Conservation (phyloP, 805 yeast species). For the Candida insectorum region DNA sequence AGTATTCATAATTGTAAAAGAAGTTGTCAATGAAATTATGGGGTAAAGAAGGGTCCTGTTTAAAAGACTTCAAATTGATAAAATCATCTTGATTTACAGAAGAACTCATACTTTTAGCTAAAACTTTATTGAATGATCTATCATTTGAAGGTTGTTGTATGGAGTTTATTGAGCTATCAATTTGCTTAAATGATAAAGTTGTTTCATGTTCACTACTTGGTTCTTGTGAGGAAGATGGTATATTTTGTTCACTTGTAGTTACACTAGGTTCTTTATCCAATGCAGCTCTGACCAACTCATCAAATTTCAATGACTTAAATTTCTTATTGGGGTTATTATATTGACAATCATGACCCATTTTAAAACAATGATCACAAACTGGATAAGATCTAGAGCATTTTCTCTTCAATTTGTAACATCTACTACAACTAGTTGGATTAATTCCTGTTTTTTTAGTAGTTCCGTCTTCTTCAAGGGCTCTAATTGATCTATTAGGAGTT, state of each 20-base stretch:
- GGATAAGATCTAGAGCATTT: constrained; percentile 38
- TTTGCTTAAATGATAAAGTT: neutral
- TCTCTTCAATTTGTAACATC: constrained; percentile 40
- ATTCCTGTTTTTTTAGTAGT: no score
- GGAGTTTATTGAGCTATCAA: neutral
- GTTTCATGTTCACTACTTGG: constrained; percentile 1
- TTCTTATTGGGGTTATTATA: constrained; percentile 27
- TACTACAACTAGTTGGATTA: constrained; percentile 30
- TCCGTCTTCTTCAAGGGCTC: no score
- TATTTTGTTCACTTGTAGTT: no score
- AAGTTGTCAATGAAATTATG: constrained; percentile 28
- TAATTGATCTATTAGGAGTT: no score
- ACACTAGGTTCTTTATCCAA: constrained; percentile 1
- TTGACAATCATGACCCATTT: constrained; percentile 31
- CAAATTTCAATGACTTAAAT: constrained; percentile 2
- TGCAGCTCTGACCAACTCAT: constrained; percentile 8
- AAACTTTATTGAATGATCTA: constrained; percentile 3
- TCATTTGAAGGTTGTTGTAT: neutral
- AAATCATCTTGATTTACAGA: constrained; percentile 26
- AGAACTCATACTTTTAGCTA: neutral
- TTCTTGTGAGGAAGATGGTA: neutral
- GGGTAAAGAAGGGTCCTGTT: constrained; percentile 24
- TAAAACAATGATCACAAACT: constrained; percentile 30
- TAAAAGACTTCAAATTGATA: constrained; percentile 31
- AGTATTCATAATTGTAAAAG: constrained; percentile 34